A percentile compares a stretch with the other conserved stretches of the same genome.
Conservation (phyloP, 2,329 filamentous ascomycete genomes). For the Stromatinia cepivora region DNA sequence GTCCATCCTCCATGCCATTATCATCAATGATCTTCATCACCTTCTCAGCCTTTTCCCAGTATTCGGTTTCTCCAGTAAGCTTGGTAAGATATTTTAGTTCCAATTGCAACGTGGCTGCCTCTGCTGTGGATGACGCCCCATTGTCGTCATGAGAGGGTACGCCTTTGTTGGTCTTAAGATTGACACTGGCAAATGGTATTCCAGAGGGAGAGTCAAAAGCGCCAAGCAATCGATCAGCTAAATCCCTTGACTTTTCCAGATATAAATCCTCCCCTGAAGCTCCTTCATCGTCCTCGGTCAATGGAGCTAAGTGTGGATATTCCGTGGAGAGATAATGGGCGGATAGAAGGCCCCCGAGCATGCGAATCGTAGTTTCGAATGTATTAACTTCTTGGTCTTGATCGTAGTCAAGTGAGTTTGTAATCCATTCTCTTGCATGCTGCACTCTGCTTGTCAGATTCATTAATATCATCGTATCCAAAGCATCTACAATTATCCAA, state of each 20-base stretch:
- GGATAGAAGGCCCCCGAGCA: slow-evolving; percentile 89
- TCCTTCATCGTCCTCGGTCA: slow-evolving; percentile 69
- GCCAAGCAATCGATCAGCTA: slow-evolving; percentile 81
- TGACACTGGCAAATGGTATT: slow-evolving; percentile 87
- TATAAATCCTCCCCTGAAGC: slow-evolving; percentile 84
- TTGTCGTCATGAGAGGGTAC: slow-evolving; percentile 79
- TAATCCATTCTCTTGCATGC: slow-evolving; percentile 86
- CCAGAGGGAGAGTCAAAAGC: slow-evolving; percentile 88
- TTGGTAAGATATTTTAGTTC: slow-evolving; percentile 98
- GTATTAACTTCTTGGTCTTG: slow-evolving; percentile 95
- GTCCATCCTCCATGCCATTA: slow-evolving; percentile 74
- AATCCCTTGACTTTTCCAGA: slow-evolving; percentile 90
- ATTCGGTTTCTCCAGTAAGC: slow-evolving; percentile 86
- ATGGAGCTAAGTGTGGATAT: slow-evolving; percentile 76
- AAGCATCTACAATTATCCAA: slow-evolving; percentile 95
- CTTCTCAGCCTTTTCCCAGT: slow-evolving; percentile 89
- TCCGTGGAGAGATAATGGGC: slow-evolving; percentile 91
- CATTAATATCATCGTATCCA: slow-evolving; percentile 98
- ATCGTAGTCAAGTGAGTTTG: slow-evolving; percentile 77
- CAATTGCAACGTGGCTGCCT: slow-evolving; percentile 87
- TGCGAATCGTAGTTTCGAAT: slow-evolving; percentile 96
- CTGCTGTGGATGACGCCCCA: slow-evolving; percentile 90
- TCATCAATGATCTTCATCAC: slow-evolving; percentile 90
- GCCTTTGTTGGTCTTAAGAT: slow-evolving; percentile 74
- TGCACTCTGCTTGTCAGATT: slow-evolving; percentile 84